phyloP scores from a whole-genome alignment of 768 basidiomycete genomes.

The Thelephora ganbajun region DNA sequence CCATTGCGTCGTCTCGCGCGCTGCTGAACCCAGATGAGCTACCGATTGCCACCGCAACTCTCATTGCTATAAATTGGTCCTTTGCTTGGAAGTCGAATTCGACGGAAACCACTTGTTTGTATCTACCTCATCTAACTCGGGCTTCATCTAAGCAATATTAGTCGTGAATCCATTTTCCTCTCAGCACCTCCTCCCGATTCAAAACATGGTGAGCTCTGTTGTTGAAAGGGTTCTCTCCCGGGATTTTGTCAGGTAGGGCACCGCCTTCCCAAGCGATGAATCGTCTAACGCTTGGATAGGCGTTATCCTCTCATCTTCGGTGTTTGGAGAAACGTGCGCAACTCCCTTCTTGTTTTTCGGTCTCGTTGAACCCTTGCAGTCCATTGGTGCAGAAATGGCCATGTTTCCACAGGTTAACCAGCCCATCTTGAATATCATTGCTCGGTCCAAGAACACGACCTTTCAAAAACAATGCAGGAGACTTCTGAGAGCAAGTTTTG shows the following conservation, averaged over 20 bases:
- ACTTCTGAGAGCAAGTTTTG: constrained; percentile 31
- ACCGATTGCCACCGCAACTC: not conserved
- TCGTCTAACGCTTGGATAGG: constrained; percentile 21
- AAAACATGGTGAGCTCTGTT: constrained; percentile 35
- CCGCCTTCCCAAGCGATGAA: not conserved
- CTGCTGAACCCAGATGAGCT: not conserved
- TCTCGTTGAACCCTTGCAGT: constrained; percentile 22
- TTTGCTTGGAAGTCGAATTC: not conserved
- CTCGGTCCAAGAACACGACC: constrained; percentile 31
- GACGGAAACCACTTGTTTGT: not conserved
- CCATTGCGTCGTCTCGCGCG: constrained; percentile 1
- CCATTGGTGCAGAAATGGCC: constrained; percentile 37
- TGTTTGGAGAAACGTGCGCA: constrained; percentile 41
- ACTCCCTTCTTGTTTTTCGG: constrained; percentile 1
- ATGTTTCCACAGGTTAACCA: constrained; percentile 34
- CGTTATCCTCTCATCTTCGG: constrained; percentile 74
- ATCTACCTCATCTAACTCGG: not conserved
- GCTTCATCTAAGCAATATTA: constrained; percentile 1
- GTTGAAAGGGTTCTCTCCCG: constrained; percentile 38
- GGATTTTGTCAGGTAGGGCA: constrained; percentile 44
- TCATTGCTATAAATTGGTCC: not conserved
- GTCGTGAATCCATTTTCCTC: constrained; percentile 35
- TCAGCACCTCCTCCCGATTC: constrained; percentile 40
- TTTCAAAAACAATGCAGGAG: constrained; percentile 33
- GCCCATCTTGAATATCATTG: constrained; percentile 36